A percentile compares a stretch with the other conserved stretches of the same genome.
Evolutionary conservation across 2,329 filamentous ascomycete species (phyloP).

Genomic region (Claviceps sp.): DNA sequence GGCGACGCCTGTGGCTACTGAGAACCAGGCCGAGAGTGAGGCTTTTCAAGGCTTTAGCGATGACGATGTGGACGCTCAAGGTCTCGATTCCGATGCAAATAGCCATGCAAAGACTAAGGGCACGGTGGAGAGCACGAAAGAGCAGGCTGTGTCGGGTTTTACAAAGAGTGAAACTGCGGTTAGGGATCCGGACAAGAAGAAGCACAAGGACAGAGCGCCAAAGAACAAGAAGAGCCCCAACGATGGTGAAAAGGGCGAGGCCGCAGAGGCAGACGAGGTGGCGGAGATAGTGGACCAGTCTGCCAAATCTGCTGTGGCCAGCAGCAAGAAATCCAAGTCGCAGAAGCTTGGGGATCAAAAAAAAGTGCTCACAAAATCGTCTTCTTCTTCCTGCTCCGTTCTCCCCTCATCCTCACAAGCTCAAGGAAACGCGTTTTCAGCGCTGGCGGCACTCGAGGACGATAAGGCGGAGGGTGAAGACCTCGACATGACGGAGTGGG

Average conservation of each 20-base stretch:
- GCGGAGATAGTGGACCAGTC: slow-evolving; percentile 9
- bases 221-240: neutral
- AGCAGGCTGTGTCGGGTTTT: neutral
- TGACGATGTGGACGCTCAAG: slow-evolving; percentile 19
- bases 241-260: slow-evolving; percentile 3
- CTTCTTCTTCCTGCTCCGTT: slow-evolving; percentile 28
- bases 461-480: slow-evolving; percentile 45
- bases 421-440: slow-evolving; percentile 36
- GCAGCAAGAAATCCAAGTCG: slow-evolving; percentile 11
- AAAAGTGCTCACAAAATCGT: slow-evolving; percentile 17
- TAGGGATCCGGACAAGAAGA: neutral
- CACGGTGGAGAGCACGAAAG: slow-evolving; percentile 13
- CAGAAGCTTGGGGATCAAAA: slow-evolving; percentile 23
- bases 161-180: neutral
- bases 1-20: slow-evolving; percentile 9
- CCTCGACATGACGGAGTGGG: slow-evolving; percentile 65
- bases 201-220: neutral
- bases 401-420: slow-evolving; percentile 26
- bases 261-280: slow-evolving; percentile 9
- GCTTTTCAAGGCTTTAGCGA: slow-evolving; percentile 57
- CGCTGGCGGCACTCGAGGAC: slow-evolving; percentile 36
- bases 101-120: slow-evolving; percentile 17
- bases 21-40: slow-evolving; percentile 26
- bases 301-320: slow-evolving; percentile 3
- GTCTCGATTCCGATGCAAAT: slow-evolving; percentile 20